Conservation (phyloP, 129 eudicot genomes). For the Erigeron canadensis region DNA sequence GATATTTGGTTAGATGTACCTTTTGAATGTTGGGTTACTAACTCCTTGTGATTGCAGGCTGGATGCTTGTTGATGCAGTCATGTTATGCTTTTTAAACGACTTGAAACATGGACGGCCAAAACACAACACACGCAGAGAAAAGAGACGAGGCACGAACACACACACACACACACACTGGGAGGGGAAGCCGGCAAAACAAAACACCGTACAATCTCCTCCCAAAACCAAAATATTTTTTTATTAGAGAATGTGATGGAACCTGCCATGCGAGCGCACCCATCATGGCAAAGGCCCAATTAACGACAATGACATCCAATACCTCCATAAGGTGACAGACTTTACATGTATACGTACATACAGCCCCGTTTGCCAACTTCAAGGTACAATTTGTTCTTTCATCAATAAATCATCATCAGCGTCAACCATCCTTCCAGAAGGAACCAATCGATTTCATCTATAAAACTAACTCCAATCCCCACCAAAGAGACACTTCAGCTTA, state of each 20-base stretch:
- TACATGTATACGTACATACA: background rate
- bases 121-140: background rate
- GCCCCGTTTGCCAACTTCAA: too few species aligned
- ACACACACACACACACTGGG: conserved; percentile 28
- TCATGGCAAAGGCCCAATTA: conserved; percentile 40
- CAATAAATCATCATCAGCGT: background rate
- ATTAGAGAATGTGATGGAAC: conserved; percentile 9
- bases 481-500: too few species aligned
- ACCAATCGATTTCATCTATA: too few species aligned
- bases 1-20: too few species aligned
- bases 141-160: conserved; percentile 1
- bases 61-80: too few species aligned
- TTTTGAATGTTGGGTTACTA: too few species aligned
- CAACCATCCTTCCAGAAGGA: background rate
- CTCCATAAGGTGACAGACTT: background rate
- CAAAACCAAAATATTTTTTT: conserved; percentile 22
- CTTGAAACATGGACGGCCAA: background rate
- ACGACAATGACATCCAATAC: conserved; percentile 4
- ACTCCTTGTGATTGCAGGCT: too few species aligned
- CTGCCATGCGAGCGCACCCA: conserved; percentile 54
- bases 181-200: conserved; percentile 51
- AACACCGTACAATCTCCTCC: conserved; percentile 69
- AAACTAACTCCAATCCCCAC: too few species aligned
- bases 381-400: too few species aligned
- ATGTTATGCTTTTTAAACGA: too few species aligned